Base-by-base conservation (phyloP, 441 rosid genomes). In the Pelargonium exstipulatum region DNA sequence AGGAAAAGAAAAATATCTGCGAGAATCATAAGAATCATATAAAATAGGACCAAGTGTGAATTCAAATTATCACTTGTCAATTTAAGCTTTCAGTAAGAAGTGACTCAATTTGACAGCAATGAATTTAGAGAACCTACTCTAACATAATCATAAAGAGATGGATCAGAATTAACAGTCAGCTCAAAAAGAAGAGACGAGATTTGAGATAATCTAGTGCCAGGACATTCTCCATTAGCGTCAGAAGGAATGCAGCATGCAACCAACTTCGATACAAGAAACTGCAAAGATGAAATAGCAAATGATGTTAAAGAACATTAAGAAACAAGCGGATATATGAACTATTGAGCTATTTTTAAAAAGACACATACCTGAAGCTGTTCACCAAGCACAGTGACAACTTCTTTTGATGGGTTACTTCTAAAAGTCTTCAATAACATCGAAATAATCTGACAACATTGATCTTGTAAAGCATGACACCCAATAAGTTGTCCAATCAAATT, bases 261-360 rank as follows among this genome's bases (percentile, higher is more conserved):
- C 85, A 95, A 89, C 83, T 90, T 90, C 48, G 99, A 89, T 55
- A 92, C 97, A 86, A 95, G 79, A 89, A 88, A 88, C 99, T 95
- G 78, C 77, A 84, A 46, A n/a, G 51, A 70, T 67, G 69, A 64
- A 61, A 55, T 67, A 49, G 42, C 65, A 77, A 17, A 42, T 42
- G 49, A 68, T 62, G 76, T 70, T 29, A 60, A 32, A 35, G 49
- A 68, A 70, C 9, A 60, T 14, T 72, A 55, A 32, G 49, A 69
- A 37, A 64, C 42, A 32, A 3, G 65, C 32, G 9, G 9, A 57
- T 20, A 9, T 29, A 20, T 58, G 32, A 58, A 58, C 13, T 48
- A 55, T 22, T 13, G 66, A 40, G 32, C 10, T 32, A 43, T 48
- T 60, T 58, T 53, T 68, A 73, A 76, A 73, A 46, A 73, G 67